phyloP scores from a whole-genome alignment of 495 filamentous ascomycete genomes.

The Neurospora terricola region DNA sequence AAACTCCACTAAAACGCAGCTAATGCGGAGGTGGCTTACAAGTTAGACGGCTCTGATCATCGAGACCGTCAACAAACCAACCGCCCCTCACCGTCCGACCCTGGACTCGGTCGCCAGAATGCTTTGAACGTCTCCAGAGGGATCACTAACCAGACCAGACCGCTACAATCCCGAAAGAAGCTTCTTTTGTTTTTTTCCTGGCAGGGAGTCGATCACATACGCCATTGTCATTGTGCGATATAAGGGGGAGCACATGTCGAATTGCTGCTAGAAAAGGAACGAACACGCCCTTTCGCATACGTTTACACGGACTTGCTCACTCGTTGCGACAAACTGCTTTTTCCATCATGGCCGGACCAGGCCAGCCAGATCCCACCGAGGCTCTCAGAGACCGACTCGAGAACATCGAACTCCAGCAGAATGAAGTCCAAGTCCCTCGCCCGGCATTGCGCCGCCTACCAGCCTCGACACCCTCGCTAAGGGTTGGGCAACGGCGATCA shows the following conservation, averaged over 20 bases:
- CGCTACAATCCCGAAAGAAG: not conserved
- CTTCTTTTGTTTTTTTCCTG: not conserved
- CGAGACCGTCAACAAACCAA: not conserved
- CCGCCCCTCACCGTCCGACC: not conserved
- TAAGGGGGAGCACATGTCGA: not conserved
- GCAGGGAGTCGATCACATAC: not conserved
- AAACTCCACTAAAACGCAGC: not conserved
- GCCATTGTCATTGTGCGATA: not conserved
- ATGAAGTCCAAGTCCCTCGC: not conserved
- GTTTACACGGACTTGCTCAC: not conserved
- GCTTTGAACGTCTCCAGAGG: not conserved
- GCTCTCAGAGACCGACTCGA: slow-evolving; percentile 14
- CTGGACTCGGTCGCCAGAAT: not conserved
- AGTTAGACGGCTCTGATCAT: not conserved
- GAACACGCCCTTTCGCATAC: not conserved
- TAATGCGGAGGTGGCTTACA: not conserved
- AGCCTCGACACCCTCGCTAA: not conserved
- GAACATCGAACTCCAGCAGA: slow-evolving; percentile 16
- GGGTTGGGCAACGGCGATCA: not conserved
- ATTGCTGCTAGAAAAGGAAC: not conserved
- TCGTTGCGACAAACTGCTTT: not conserved
- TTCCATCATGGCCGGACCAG: not conserved
- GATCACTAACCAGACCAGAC: not conserved
- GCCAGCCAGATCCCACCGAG: slow-evolving; percentile 7
- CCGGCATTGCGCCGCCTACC: not conserved